phyloP scores from a whole-genome alignment of 2,329 filamentous ascomycete genomes.

The Penicillium sp. region DNA sequence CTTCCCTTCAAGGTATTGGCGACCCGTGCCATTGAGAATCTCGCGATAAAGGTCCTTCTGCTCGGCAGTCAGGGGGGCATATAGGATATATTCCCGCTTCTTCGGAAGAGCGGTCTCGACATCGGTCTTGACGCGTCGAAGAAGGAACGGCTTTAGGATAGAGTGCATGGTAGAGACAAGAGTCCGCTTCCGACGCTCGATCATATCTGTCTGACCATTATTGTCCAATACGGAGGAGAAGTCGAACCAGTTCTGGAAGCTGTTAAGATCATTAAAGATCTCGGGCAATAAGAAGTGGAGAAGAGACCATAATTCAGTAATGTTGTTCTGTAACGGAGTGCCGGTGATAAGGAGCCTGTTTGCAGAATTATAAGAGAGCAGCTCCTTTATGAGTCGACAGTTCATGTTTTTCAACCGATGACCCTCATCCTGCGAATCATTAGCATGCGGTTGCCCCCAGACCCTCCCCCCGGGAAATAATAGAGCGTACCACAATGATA shows the following conservation, averaged over 20 bases:
- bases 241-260: conserved; percentile 96
- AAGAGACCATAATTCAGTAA: conserved; percentile 92
- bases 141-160: conserved; percentile 86
- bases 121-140: conserved; percentile 89
- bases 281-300: conserved; percentile 91
- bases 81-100: conserved; percentile 95
- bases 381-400: conserved; percentile 84
- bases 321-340: conserved; percentile 92
- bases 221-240: conserved; percentile 91
- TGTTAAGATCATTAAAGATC: conserved; percentile 91
- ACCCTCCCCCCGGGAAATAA: too few relatives aligned
- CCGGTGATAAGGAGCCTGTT: conserved; percentile 92
- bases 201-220: conserved; percentile 75
- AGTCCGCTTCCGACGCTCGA: conserved; percentile 76
- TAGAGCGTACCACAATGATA: conserved; percentile 76
- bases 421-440: conserved; percentile 74
- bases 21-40: conserved; percentile 77
- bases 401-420: conserved; percentile 98
- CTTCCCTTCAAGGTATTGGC: conserved; percentile 55
- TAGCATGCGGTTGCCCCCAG: conserved; percentile 15
- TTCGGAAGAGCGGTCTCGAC: conserved; percentile 91
- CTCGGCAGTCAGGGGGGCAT: conserved; percentile 86
- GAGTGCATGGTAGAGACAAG: conserved; percentile 88
- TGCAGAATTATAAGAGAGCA: conserved; percentile 86
- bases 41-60: conserved; percentile 90